A percentile compares a stretch with the other conserved stretches of the same genome.
Conservation (phyloP, 345 rosid genomes). For the Noccaea caerulescens region DNA sequence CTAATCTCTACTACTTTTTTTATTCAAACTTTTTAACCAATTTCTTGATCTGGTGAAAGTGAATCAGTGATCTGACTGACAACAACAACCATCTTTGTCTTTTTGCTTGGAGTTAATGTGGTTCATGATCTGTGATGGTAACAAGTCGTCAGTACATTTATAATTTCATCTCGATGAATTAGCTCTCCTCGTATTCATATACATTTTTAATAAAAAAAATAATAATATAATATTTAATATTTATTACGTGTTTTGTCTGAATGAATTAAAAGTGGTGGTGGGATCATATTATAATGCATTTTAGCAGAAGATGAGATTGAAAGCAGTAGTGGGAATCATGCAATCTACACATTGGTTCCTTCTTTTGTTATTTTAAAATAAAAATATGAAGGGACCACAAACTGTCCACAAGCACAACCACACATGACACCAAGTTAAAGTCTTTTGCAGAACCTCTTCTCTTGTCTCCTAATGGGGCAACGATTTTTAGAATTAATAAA, state of each 20-base stretch:
- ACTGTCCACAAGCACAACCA: conserved; percentile 43
- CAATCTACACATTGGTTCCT: conserved; percentile 43
- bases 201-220: not conserved
- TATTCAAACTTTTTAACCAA: conserved; percentile 27
- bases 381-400: conserved; percentile 39
- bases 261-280: conserved; percentile 39
- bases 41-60: conserved; percentile 36
- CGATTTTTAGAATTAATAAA: conserved; percentile 19
- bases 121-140: conserved; percentile 43
- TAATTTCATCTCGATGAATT: conserved; percentile 37
- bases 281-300: conserved; percentile 35
- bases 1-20: conserved; percentile 21
- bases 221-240: conserved; percentile 4
- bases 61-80: conserved; percentile 42
- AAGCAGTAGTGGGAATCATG: conserved; percentile 48
- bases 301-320: conserved; percentile 33
- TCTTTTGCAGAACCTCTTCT: conserved; percentile 46
- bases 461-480: conserved; percentile 51
- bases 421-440: conserved; percentile 47
- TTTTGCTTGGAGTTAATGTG: conserved; percentile 41
- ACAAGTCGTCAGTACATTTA: conserved; percentile 44
- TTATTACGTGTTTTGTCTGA: conserved; percentile 34
- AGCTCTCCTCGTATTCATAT: conserved; percentile 47
- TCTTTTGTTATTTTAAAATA: not conserved
- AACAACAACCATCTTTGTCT: conserved; percentile 35